A percentile compares a stretch with the other conserved stretches of the same genome.
phyloP scores from a whole-genome alignment of 495 filamentous ascomycete genomes.

The Tuber calosporum region DNA sequence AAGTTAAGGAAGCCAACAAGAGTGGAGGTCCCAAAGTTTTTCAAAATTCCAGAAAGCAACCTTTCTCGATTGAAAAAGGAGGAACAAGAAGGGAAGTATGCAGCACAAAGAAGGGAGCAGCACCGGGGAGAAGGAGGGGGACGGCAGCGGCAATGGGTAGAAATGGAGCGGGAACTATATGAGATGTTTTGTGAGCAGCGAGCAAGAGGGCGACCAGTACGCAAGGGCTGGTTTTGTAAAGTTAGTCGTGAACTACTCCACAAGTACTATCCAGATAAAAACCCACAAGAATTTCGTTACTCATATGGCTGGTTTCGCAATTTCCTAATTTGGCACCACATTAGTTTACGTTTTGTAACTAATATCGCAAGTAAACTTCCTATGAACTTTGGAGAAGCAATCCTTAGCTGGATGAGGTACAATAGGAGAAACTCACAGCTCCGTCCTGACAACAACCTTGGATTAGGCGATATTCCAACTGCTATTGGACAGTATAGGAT shows the following conservation, averaged over 20 bases:
- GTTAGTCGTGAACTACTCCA: not conserved
- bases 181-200: no score
- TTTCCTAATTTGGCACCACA: constrained; percentile 10
- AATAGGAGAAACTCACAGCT: constrained; percentile 10
- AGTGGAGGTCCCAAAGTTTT: no score
- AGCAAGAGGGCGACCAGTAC: no score
- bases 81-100: no score
- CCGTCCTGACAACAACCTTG: not conserved
- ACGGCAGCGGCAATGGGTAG: no score
- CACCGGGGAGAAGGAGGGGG: no score
- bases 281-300: not conserved
- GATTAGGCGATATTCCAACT: not conserved
- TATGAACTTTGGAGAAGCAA: not conserved
- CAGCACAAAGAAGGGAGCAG: no score
- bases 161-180: no score
- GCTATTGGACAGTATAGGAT: not conserved
- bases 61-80: no score
- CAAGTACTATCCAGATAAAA: not conserved
- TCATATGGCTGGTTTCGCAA: constrained; percentile 11
- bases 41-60: no score
- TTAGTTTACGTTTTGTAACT: constrained; percentile 12
- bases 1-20: no score
- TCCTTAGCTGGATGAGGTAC: constrained; percentile 9
- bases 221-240: not conserved
- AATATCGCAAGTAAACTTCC: constrained; percentile 10